These are phyloP conservation scores for Pseudocercospora musae DNA, from an alignment of 2,329 filamentous ascomycete species.

Conservation along the genomic window DNA sequence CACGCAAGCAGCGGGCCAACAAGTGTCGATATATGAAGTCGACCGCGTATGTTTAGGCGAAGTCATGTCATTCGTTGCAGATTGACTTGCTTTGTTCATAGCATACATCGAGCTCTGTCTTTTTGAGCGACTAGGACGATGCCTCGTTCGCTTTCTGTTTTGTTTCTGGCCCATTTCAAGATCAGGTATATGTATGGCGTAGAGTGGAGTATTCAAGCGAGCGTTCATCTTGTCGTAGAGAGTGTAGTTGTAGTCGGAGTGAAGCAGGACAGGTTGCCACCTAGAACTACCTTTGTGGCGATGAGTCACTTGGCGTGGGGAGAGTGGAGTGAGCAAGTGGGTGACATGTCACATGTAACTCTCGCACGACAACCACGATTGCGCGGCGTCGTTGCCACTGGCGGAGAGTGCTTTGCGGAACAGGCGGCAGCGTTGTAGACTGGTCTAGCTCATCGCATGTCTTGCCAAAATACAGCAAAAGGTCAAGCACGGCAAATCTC, in stretches of 20 bases:
- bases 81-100: background rate
- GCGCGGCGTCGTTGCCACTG: constrained; percentile 8
- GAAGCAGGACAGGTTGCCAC: background rate
- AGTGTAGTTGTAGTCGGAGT: background rate
- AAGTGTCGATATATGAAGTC: background rate
- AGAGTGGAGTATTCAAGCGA: constrained; percentile 6
- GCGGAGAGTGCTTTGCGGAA: background rate
- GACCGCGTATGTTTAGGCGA: background rate
- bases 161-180: constrained; percentile 15
- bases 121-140: constrained; percentile 16
- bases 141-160: constrained; percentile 22
- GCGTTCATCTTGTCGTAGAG: constrained; percentile 10
- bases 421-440: background rate
- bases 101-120: constrained; percentile 1
- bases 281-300: background rate
- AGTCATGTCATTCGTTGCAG: background rate
- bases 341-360: constrained; percentile 6
- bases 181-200: background rate
- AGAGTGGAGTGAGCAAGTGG: background rate
- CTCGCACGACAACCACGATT: background rate
- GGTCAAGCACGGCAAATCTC: no score
- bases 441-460: no score
- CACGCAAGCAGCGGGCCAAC: background rate
- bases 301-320: constrained; percentile 4
- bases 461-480: no score